Conservation (phyloP, 176 grass and related monocot species). For the Aechmea fasciata region DNA sequence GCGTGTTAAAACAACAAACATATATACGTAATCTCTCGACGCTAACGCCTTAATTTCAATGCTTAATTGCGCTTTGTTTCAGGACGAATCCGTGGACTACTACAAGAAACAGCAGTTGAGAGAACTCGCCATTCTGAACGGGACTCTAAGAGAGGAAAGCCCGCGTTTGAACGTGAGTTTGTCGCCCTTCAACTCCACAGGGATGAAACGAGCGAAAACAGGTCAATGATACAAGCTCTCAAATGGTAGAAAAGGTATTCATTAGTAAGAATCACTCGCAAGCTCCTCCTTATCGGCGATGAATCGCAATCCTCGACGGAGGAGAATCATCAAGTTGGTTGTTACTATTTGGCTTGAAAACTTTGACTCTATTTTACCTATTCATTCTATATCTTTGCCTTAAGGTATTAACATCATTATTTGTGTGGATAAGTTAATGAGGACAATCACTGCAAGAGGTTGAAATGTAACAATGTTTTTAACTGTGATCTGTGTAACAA, state of each 20-base stretch:
- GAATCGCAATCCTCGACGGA: slow-evolving; percentile 42
- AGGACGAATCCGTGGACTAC: slow-evolving; percentile 99
- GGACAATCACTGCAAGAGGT: slow-evolving; percentile 34
- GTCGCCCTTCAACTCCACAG: slow-evolving; percentile 82
- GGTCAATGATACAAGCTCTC: slow-evolving; percentile 40
- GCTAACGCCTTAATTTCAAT: not conserved
- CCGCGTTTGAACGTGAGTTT: slow-evolving; percentile 78
- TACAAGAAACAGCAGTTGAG: slow-evolving; percentile 94
- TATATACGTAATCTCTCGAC: not conserved
- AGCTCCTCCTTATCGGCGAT: slow-evolving; percentile 36
- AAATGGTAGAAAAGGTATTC: not conserved
- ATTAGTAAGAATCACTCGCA: not conserved
- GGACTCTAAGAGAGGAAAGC: slow-evolving; percentile 87
- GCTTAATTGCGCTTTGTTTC: not conserved
- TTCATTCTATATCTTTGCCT: slow-evolving; percentile 56
- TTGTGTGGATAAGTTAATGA: slow-evolving; percentile 72
- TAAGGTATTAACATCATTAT: slow-evolving; percentile 46
- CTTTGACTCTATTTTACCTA: slow-evolving; percentile 53
- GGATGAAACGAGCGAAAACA: slow-evolving; percentile 93
- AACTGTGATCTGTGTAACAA: not conserved
- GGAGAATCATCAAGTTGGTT: slow-evolving; percentile 7
- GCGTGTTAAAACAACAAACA: too few species aligned
- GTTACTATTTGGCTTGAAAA: slow-evolving; percentile 23
- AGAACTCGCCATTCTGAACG: slow-evolving; percentile 88
- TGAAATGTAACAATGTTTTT: slow-evolving; percentile 10